Percentiles rank a stretch among this genome's conserved stretches.
These are phyloP conservation scores for Castanea crenata DNA, from an alignment of 306 rosid genomes.

Conservation along the genomic window DNA sequence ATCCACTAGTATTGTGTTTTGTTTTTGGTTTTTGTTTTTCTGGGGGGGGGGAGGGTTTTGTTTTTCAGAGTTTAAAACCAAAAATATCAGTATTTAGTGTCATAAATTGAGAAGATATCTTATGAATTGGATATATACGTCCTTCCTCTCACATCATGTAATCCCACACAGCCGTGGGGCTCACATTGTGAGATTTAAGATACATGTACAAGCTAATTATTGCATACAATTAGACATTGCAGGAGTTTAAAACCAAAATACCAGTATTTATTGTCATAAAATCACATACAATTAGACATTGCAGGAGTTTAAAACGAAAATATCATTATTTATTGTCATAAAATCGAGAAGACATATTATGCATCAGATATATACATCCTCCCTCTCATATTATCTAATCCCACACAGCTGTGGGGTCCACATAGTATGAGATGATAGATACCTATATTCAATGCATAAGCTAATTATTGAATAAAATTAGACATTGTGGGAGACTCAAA, in stretches of 20 bases:
- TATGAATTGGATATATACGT: no score
- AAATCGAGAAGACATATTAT: background rate
- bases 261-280: background rate
- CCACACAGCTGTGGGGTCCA: no score
- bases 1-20: background rate
- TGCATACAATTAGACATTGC: background rate
- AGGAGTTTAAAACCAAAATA: background rate
- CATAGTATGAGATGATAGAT: no score
- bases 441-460: no score
- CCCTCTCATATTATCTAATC: no score
- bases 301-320: background rate
- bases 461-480: background rate
- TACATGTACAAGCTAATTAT: no score
- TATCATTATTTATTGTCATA: background rate
- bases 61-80: background rate
- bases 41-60: background rate
- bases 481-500: background rate
- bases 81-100: no score
- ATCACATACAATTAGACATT: background rate
- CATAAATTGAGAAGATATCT: no score
- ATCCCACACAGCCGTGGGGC: no score
- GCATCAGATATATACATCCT: no score
- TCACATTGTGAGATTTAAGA: no score
- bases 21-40: background rate
- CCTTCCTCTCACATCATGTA: no score